phyloP scores from a whole-genome alignment of 176 grass and related monocot species.

The Carex myosuroides region DNA sequence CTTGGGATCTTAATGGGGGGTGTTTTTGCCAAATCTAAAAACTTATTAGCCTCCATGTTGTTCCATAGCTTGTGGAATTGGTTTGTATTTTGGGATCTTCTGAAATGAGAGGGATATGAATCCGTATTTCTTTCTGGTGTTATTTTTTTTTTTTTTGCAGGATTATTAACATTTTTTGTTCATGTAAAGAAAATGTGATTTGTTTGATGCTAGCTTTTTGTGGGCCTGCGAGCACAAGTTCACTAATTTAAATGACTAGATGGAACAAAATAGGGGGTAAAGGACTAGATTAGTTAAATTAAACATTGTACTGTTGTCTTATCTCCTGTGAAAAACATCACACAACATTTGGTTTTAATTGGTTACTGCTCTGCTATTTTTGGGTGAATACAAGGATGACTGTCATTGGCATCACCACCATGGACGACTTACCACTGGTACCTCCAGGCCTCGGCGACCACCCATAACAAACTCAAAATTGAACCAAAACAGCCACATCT shows the following conservation, averaged over 20 bases:
- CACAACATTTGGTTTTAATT: neutral
- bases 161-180: neutral
- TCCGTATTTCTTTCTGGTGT: neutral
- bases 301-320: neutral
- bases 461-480: neutral
- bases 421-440: neutral
- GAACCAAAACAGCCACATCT: neutral
- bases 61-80: constrained; percentile 94
- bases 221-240: neutral
- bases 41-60: constrained; percentile 69
- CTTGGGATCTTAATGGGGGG: constrained; percentile 91
- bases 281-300: neutral
- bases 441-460: neutral
- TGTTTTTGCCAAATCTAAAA: constrained; percentile 70
- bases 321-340: neutral
- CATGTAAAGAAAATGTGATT: constrained; percentile 8
- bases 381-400: neutral
- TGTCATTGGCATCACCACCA: neutral
- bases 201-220: neutral
- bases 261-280: neutral
- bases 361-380: neutral
- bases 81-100: constrained; percentile 93
- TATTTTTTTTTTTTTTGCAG: neutral
- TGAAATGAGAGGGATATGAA: constrained; percentile 47
- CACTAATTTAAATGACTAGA: neutral